Evolutionary conservation across 78 protist genomes (phyloP), one percentile per base, ranked within the genome.

Genomic region (Cavenderia fasciculata): DNA sequence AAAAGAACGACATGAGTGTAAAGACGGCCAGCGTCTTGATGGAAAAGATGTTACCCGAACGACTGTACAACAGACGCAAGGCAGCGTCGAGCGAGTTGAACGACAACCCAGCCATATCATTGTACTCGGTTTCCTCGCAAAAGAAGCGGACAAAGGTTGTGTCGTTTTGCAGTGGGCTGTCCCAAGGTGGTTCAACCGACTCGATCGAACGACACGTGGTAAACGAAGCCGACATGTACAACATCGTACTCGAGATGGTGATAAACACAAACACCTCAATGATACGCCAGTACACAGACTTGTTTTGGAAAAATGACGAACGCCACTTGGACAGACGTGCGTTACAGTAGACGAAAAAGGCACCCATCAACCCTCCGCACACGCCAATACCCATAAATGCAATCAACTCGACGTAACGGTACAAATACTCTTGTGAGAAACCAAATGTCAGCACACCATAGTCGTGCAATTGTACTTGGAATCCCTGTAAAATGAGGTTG

Each of bases 21-120:
- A 93, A 94, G 0, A 77, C 6, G 29, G 59, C 40, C 8, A 96
- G 84, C 14, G 96, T 74, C 73, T 91, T 59, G 51, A 87, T 62
- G 41, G 88, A 51, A 41, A 72, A 69, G 38, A 86, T 43, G 51
- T 78, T 66, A 16, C 31, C 19, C 1, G 74, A 54, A 2, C 59
- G 18, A 40, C 59, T 62, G 88, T 92, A 96, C 11, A 93, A 78
- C 23, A 94, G 74, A 43, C 52, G 40, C n/a, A 70, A 38, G 33
- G 86, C 87, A 10, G 85, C 92, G 54, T 96, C 98, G 16, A 51
- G 31, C 21, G 93, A 29, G 57, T 57, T 75, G 25, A 93, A 92
- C 63, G 95, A 79, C 3, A 94, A 49, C 10, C 97, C 93, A 29
- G 96, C 97, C 93, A 96, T 91, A 74, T 95, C 95, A 63, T 94